Conservation (phyloP, 305 asterid species). For the Rubia balearica region DNA sequence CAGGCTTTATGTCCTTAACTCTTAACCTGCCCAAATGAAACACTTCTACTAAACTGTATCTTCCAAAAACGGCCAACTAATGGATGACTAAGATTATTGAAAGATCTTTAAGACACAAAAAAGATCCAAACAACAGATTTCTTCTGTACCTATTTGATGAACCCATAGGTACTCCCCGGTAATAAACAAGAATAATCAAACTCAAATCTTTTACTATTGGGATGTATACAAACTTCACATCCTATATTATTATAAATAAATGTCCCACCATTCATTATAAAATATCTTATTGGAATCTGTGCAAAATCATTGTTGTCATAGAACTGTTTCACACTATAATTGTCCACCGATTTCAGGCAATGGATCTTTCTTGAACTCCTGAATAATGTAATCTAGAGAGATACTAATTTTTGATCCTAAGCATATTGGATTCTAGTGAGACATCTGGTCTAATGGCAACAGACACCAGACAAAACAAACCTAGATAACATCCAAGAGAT, state of each 20-base stretch:
- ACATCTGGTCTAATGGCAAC: not conserved
- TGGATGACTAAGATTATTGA: not conserved
- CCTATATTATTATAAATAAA: not conserved
- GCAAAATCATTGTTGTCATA: not conserved
- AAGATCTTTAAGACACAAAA: not conserved
- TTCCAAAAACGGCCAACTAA: not conserved
- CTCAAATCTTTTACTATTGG: not conserved
- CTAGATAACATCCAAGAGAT: constrained; percentile 1
- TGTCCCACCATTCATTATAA: not conserved
- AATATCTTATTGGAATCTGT: not conserved
- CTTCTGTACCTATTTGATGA: not conserved
- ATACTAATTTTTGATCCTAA: not conserved
- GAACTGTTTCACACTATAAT: not conserved
- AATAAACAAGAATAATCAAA: not conserved
- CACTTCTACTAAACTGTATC: not conserved
- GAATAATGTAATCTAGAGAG: not conserved
- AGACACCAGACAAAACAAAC: not conserved
- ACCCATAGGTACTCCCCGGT: not conserved
- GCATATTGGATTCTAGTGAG: not conserved
- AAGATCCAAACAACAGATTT: not conserved
- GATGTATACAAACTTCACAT: not conserved
- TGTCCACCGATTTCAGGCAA: not conserved
- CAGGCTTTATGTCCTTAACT: not conserved
- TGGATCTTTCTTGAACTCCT: not conserved
- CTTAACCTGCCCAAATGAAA: not conserved